Conservation (phyloP, 257 asterid species). For the Hygrophila difformis region DNA sequence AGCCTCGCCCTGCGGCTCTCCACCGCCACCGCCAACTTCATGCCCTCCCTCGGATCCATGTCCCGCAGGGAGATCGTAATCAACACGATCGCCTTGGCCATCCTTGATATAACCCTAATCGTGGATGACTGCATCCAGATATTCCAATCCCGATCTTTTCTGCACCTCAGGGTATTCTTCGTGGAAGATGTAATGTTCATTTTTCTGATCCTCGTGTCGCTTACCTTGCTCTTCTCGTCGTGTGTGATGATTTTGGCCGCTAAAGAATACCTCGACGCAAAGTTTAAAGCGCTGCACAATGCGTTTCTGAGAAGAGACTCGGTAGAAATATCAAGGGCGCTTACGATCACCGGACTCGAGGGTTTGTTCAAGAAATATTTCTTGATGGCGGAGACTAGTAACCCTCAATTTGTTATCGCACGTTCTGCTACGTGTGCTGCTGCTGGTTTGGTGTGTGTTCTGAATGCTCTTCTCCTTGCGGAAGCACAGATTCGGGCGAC, state of each 20-base stretch:
- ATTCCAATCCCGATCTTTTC: no score
- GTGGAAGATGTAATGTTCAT: no score
- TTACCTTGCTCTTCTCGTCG: not conserved
- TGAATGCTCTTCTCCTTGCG: not conserved
- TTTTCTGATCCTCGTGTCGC: not conserved
- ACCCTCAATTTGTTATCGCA: conserved; percentile 22
- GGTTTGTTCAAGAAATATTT: conserved; percentile 1
- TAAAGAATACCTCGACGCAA: conserved; percentile 1
- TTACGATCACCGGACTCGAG: not conserved
- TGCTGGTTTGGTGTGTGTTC: conserved; percentile 8
- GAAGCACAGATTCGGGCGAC: not conserved
- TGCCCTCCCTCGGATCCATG: no score
- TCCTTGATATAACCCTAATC: no score
- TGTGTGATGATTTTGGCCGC: conserved; percentile 5
- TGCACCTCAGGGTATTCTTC: no score
- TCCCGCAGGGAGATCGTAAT: no score
- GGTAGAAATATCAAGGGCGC: not conserved
- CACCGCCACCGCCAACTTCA: no score
- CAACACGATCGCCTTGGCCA: no score
- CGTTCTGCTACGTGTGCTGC: conserved; percentile 11
- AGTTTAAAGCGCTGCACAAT: conserved; percentile 11
- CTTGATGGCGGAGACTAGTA: conserved; percentile 21
- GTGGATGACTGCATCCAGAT: no score
- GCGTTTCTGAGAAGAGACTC: not conserved
- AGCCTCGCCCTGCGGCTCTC: no score